Evolutionary conservation across 1,284 basidiomycete species (phyloP).

Genomic region (Cutaneotrichosporon mucoides): DNA sequence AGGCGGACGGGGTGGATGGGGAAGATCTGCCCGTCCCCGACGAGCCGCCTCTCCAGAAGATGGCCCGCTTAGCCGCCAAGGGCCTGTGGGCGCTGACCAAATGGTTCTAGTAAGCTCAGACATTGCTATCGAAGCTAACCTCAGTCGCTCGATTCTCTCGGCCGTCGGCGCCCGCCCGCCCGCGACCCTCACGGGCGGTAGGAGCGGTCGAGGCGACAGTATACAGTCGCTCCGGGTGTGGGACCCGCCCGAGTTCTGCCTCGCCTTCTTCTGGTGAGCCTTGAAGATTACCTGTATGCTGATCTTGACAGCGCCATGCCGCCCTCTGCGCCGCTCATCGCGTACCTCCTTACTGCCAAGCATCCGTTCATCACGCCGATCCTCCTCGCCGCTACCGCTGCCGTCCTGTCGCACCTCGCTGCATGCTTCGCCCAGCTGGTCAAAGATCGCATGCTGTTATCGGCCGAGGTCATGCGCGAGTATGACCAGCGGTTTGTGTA

Average conservation of each 20-base stretch:
- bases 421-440: slow-evolving; percentile 40
- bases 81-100: slow-evolving; percentile 18
- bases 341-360: slow-evolving; percentile 32
- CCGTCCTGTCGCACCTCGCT: slow-evolving; percentile 37
- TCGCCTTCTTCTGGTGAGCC: slow-evolving; percentile 47
- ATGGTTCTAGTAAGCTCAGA: slow-evolving; percentile 27
- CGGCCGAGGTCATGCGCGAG: slow-evolving; percentile 48
- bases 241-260: slow-evolving; percentile 48
- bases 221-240: slow-evolving; percentile 46
- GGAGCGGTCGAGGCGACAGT: slow-evolving; percentile 21
- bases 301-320: slow-evolving; percentile 32
- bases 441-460: slow-evolving; percentile 45
- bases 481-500: slow-evolving; percentile 49
- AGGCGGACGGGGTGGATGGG: not conserved
- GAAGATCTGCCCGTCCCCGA: not conserved
- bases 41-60: not conserved
- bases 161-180: slow-evolving; percentile 27
- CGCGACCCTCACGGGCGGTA: not conserved
- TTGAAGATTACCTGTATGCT: not conserved
- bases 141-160: slow-evolving; percentile 26
- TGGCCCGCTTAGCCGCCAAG: not conserved
- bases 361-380: slow-evolving; percentile 40
- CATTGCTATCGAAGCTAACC: slow-evolving; percentile 1
- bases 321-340: slow-evolving; percentile 37
- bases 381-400: slow-evolving; percentile 30